phyloP scores from a whole-genome alignment of 2,329 filamentous ascomycete species.

The Sporothrix sp. region DNA sequence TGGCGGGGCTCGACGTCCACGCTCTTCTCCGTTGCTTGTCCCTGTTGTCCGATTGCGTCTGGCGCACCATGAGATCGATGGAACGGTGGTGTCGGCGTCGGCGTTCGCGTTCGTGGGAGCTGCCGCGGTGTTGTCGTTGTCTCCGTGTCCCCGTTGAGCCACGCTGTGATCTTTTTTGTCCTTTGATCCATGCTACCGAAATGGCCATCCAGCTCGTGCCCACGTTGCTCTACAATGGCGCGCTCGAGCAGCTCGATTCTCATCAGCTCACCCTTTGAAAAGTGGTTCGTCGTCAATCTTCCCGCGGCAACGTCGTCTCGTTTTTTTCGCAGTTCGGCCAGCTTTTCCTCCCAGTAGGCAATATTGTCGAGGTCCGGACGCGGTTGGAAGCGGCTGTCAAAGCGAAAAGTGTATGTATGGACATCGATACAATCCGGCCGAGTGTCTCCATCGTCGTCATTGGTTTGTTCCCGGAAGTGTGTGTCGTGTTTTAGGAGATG shows the following conservation, averaged over 20 bases:
- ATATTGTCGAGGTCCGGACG: background rate
- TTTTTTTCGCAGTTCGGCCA: background rate
- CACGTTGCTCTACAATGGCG: background rate
- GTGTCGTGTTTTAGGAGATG: background rate
- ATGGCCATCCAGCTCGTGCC: too few species aligned
- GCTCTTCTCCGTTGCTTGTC: too few species aligned
- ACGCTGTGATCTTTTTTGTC: too few species aligned
- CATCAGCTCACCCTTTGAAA: background rate
- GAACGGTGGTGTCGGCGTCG: too few species aligned
- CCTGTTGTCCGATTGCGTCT: too few species aligned
- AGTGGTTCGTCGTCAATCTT: background rate
- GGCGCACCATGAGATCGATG: too few species aligned
- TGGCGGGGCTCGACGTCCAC: too few species aligned
- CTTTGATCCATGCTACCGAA: too few species aligned
- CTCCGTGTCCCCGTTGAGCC: too few species aligned
- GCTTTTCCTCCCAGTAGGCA: conserved; percentile 1
- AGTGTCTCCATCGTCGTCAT: background rate
- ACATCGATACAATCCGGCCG: background rate
- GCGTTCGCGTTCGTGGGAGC: too few species aligned
- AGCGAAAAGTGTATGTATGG: background rate
- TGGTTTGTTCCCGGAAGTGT: background rate
- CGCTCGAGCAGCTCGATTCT: conserved; percentile 1
- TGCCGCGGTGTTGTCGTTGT: too few species aligned
- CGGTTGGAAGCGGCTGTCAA: background rate
- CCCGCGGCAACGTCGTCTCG: background rate